Evolutionary conservation across 352 stramenopile genomes (phyloP), one percentile per base, ranked within the genome.

Genomic region (Pythium vanterpoolii): DNA sequence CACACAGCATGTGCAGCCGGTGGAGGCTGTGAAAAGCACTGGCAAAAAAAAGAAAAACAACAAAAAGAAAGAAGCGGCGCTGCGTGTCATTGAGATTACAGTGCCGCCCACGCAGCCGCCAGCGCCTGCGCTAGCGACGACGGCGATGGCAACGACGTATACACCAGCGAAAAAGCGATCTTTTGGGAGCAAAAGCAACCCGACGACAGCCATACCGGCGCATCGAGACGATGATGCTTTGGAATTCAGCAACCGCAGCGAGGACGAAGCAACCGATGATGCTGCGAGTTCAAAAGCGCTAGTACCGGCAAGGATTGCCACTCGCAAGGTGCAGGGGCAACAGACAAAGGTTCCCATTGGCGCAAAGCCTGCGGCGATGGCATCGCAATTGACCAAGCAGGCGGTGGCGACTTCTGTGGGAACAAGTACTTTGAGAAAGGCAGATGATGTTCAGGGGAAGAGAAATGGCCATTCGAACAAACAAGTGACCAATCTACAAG

Each of bases 41-140:
- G 50, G 47, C 19, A 44, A 69, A 39, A 40, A 33, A 10, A 59
- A 64, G 19, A 47, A 66, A 34, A 71, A 60, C 10, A 64, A 42
- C 18, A 60, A 60, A 36, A 66, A 69, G 38, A 56, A 56, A 23
- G 56, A 69, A 1, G 36, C 30, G 34, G 49, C 31, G 14, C 69
- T 54, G 23, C 68, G 76, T 14, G 26, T 36, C 3, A 40, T 61
- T 44, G 36, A 33, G 14, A 34, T 71, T 16, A 26, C 34, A 13
- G 65, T 53, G 27, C 16, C 19, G 11, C n/a, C 31, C 43, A 39
- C 8, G 16, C 33, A 45, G 47, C 19, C 36, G 48, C 34, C 30
- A 21, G 45, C n/a, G n/a, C n/a, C 46, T 45, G 27, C 13, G 14
- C 39, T 48, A 16, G 1, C 21, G 16, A 6, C 43, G 11, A 52